These are phyloP conservation scores for Vigna radiata DNA, from an alignment of 306 rosid species.

Conservation along the genomic window DNA sequence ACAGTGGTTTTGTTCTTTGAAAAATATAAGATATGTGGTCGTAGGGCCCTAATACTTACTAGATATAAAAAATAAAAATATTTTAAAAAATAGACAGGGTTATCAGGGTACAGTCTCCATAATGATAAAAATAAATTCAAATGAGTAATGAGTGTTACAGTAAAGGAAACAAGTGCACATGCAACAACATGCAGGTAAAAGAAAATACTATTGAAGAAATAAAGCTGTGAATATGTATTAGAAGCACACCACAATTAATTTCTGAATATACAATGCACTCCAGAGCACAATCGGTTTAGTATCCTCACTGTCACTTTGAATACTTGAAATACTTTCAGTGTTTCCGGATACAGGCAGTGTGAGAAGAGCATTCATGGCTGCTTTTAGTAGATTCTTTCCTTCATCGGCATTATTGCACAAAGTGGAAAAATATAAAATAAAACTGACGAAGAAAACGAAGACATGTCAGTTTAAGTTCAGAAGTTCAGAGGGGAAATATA, in stretches of 20 bases:
- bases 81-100: not conserved
- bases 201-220: slow-evolving; percentile 14
- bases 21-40: not conserved
- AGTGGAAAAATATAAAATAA: slow-evolving; percentile 73
- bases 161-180: slow-evolving; percentile 16
- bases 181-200: slow-evolving; percentile 38
- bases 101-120: not conserved
- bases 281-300: slow-evolving; percentile 71
- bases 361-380: slow-evolving; percentile 71
- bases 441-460: slow-evolving; percentile 59
- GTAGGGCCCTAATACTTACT: not conserved
- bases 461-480: slow-evolving; percentile 45
- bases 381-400: slow-evolving; percentile 68
- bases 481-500: slow-evolving; percentile 23
- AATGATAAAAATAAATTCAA: not conserved
- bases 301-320: slow-evolving; percentile 56
- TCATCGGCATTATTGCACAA: slow-evolving; percentile 69
- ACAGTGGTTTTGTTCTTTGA: not conserved
- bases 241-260: slow-evolving; percentile 62
- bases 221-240: slow-evolving; percentile 24
- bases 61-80: not conserved
- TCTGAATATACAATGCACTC: slow-evolving; percentile 84
- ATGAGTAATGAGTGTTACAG: not conserved
- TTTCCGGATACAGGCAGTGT: slow-evolving; percentile 56
- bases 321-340: slow-evolving; percentile 56